Percentiles rank a stretch among this genome's conserved stretches.
phyloP scores from a whole-genome alignment of 768 basidiomycete genomes.

The Suillus bovinus region DNA sequence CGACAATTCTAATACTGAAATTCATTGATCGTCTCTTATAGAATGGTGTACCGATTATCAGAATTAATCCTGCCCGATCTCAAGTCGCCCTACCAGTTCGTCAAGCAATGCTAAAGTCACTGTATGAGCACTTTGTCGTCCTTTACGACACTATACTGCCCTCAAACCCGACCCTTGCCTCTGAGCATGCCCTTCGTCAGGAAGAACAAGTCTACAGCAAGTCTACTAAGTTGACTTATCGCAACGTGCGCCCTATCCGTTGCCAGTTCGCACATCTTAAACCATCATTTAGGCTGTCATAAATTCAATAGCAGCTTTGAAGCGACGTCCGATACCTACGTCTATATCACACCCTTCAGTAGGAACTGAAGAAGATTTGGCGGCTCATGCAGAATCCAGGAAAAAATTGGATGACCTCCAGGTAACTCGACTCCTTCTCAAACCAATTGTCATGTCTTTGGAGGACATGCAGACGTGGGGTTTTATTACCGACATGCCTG shows the following conservation, averaged over 20 bases:
- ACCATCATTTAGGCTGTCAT: constrained; percentile 46
- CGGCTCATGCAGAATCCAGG: constrained; percentile 52
- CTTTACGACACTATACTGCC: constrained; percentile 62
- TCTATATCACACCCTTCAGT: constrained; percentile 67
- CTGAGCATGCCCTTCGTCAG: constrained; percentile 79
- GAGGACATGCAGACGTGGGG: constrained; percentile 65
- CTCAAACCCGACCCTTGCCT: constrained; percentile 58
- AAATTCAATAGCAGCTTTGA: constrained; percentile 49
- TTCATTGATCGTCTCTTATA: constrained; percentile 23
- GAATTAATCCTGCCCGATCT: constrained; percentile 68
- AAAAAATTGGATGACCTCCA: constrained; percentile 53
- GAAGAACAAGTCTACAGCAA: constrained; percentile 79
- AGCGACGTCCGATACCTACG: constrained; percentile 55
- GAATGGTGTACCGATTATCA: constrained; percentile 66
- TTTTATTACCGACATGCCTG: constrained; percentile 70
- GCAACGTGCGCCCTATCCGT: constrained; percentile 56
- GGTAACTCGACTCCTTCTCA: constrained; percentile 53
- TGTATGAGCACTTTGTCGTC: constrained; percentile 71
- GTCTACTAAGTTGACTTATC: constrained; percentile 78
- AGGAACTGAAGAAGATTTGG: constrained; percentile 70
- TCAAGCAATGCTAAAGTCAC: constrained; percentile 71
- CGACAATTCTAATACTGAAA: neutral
- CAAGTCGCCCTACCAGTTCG: constrained; percentile 71
- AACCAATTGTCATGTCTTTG: constrained; percentile 57
- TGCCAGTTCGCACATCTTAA: constrained; percentile 14